Evolutionary conservation across 2,329 filamentous ascomycete species (phyloP).

Genomic region (Trichoderma oligosporum): DNA sequence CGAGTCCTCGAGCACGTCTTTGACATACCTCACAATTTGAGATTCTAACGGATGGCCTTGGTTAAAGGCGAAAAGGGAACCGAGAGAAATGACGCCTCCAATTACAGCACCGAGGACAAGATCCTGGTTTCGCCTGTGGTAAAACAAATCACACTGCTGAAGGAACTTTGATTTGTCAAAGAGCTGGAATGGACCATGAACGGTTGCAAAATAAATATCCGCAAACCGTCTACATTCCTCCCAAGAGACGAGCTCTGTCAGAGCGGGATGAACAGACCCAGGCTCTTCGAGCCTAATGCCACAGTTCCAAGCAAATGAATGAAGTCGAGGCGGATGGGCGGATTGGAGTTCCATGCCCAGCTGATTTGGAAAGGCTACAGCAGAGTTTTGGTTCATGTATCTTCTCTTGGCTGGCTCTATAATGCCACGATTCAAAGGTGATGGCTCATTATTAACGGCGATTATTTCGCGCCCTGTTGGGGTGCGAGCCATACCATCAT

Average conservation of each 20-base stretch:
- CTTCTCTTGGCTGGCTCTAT: slow-evolving; percentile 13
- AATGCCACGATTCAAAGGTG: slow-evolving; percentile 1
- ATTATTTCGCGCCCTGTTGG: too few species aligned
- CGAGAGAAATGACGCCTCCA: slow-evolving; percentile 18
- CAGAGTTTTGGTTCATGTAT: slow-evolving; percentile 21
- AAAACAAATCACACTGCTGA: background rate
- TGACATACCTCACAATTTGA: slow-evolving; percentile 16
- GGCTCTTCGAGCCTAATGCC: slow-evolving; percentile 20
- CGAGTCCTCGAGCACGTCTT: slow-evolving; percentile 10
- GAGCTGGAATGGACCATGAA: slow-evolving; percentile 20
- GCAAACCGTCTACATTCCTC: slow-evolving; percentile 18
- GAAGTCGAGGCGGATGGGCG: slow-evolving; percentile 19
- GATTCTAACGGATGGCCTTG: slow-evolving; percentile 17
- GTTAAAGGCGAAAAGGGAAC: slow-evolving; percentile 20
- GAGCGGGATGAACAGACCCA: background rate
- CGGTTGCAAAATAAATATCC: slow-evolving; percentile 18
- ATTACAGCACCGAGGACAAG: slow-evolving; percentile 20
- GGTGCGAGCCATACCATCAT: too few species aligned
- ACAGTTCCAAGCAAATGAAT: slow-evolving; percentile 24
- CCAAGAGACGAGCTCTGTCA: slow-evolving; percentile 6
- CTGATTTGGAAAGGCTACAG: slow-evolving; percentile 22
- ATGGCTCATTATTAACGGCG: too few species aligned
- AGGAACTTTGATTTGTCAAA: slow-evolving; percentile 6
- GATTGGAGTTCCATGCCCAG: slow-evolving; percentile 19
- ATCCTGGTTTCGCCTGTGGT: background rate